Evolutionary conservation across 805 yeast genomes (phyloP), one percentile per base, ranked within the genome.

Genomic region (Saccharomycopsis amapae): DNA sequence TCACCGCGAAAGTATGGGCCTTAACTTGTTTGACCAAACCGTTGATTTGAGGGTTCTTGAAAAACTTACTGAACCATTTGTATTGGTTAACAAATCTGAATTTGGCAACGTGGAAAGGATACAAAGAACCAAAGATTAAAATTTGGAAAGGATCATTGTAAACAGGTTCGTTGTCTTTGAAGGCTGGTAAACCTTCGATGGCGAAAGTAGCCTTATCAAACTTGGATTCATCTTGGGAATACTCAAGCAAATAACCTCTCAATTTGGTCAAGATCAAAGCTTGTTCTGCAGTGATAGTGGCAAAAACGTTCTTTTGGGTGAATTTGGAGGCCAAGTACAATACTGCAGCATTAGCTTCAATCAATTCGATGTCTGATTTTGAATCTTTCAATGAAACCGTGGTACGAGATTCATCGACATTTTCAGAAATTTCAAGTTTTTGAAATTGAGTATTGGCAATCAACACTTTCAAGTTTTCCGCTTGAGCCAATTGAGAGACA

Each of bases 301-400:
- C 17, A 35, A 46, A 49, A 30, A 37, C 24, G 26, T 39, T 36
- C 30, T 38, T 46, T 7, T 26, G 26, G n/a, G 13, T 17, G 15
- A 40, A 13, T 41, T 66, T 68, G 12, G 62, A 56, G 24, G 73
- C 63, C 56, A 77, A 63, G 56, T 72, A 78, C 55, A 69, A 72
- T 48, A 76, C 80, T 38, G 75, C 71, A 22, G 82, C 71, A 56
- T 76, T 75, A 26, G 79, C 68, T 58, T 78, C 81, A 44, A 66
- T 58, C 53, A 78, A 66, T 31, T 68, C 72, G 44, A 77, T 72
- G 5, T 62, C 61, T 32, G 68, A 60, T 50, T 68, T 68, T 5
- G 60, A 46, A 50, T 72, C 64, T 20, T 45, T 54, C 40, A 63
- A 50, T 9, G 32, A 42, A 22, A 56, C 48, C 18, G 45, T 52